Base-by-base conservation (phyloP, 1,284 basidiomycete genomes). In the Tilletiopsis washingtonensis region DNA sequence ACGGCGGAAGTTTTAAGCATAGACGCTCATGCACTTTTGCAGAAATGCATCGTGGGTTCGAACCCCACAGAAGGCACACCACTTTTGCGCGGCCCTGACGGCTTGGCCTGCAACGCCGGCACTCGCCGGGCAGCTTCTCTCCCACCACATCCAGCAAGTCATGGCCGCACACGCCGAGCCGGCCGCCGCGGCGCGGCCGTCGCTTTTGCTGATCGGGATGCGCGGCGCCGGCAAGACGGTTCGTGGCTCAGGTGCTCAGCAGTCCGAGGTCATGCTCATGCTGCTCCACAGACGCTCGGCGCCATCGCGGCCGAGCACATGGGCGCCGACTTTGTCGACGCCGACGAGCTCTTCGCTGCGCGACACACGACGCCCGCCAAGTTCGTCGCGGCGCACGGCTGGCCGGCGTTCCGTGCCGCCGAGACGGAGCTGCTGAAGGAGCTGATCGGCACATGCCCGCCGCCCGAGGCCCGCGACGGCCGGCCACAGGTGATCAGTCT, bases 291-390 rank as follows among this genome's bases (percentile, higher is more conserved):
- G 17, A 45, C 44, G 11, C 81, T 97, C 53, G 90, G 91, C 20
- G 77, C 80, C 46, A 77, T 89, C 32, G 89, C 87, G 5, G 84
- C 88, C 1, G 76, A 79, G 12, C 77, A 83, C 1, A 80, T 97
- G 5, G 80, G 78, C 1, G 86, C 89, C 77, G 78, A 81, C 2
- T 86, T 87, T 71, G 75, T 93, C 62, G 94, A 98, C 67, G 91
- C 90, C 26, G 93, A 98, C 68, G 77, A 77, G 6, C 82, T 81
- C 63, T 90, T 96, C 69, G 83, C 83, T 60, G 75, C 80, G 46
- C 80, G 83, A 57, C 78, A 84, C 51, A 32, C 25, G 26, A 79
- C 81, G 5, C 80, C 96, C 15, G 81, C 84, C 21, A 79, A 84
- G 40, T 98, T 81, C 62, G 91, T 98, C 34, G 78, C 81, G 5